phyloP scores from a whole-genome alignment of 2,329 filamentous ascomycete genomes.

The Botryotinia convoluta region DNA sequence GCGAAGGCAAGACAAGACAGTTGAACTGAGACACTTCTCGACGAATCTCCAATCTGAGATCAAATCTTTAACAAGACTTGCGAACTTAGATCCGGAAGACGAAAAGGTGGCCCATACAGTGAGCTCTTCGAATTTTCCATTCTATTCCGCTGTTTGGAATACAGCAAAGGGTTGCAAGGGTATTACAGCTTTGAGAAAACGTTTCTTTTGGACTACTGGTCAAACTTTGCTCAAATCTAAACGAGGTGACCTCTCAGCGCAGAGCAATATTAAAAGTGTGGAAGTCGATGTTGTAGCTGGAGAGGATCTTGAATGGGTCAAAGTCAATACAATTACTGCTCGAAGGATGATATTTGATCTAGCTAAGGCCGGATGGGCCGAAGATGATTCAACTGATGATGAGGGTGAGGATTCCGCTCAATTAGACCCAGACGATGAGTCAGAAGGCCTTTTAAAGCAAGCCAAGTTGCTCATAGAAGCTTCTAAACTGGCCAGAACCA shows the following conservation, averaged over 20 bases:
- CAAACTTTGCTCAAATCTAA: slow-evolving; percentile 18
- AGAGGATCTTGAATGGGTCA: slow-evolving; percentile 64
- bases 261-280: slow-evolving; percentile 18
- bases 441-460: slow-evolving; percentile 57
- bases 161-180: slow-evolving; percentile 57
- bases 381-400: slow-evolving; percentile 44
- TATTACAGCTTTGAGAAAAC: slow-evolving; percentile 55
- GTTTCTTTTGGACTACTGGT: slow-evolving; percentile 47
- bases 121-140: slow-evolving; percentile 63
- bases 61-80: slow-evolving; percentile 45
- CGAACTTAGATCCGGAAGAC: slow-evolving; percentile 28
- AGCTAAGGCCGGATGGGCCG: slow-evolving; percentile 64
- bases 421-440: slow-evolving; percentile 35
- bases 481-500: slow-evolving; percentile 53
- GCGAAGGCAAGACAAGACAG: slow-evolving; percentile 45
- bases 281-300: slow-evolving; percentile 62
- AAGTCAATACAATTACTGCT: slow-evolving; percentile 64
- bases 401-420: slow-evolving; percentile 42
- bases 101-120: slow-evolving; percentile 52
- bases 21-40: slow-evolving; percentile 51
- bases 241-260: slow-evolving; percentile 7
- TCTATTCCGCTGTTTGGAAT: slow-evolving; percentile 62
- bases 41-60: slow-evolving; percentile 48
- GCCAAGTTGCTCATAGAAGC: slow-evolving; percentile 58
- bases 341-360: slow-evolving; percentile 64